Evolutionary conservation across 106 monocot species (phyloP), one percentile per base, ranked within the genome.

Genomic region (Apostasia ramifera): DNA sequence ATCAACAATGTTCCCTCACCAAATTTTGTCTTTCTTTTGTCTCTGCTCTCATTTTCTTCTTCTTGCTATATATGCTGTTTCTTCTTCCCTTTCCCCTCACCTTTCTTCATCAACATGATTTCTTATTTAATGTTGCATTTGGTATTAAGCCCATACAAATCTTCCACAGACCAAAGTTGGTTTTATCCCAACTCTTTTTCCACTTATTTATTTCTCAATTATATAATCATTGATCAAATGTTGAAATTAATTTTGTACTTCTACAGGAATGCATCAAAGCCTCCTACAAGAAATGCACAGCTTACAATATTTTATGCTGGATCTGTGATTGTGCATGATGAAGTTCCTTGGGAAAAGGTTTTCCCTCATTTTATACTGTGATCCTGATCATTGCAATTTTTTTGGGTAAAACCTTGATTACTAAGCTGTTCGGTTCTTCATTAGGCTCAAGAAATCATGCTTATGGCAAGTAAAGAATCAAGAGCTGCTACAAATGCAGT

Each of bases 291-390:
- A 14, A 47, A 81, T 1, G 57, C 80, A 47, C 88, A 93, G 61
- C 61, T 93, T 44, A 93, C 93, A 2, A 84, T 93, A 63, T 93
- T 93, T 57, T 93, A 89, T 53, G 81, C 48, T 2, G 93, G 93
- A 44, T 52, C 76, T 10, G 83, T 93, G 67, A 79, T 77, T 71
- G 88, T 88, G 1, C 85, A 76, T 64, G 81, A 93, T 61, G 78
- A 93, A 59, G 77, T 93, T 44, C 79, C 86, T 15, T 52, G 78
- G 58, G 93, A 93, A 5, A 93, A 93, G 93, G 93, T 93, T 79
- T 44, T 45, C 0, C 14, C 6, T 63, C 44, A 11, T 59, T 47
- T 58, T 12, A 49, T 39, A 26, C 40, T 45, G 54, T 46, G 4
- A 10, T 47, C 4, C 44, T 52, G 39, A 45, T 67, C 40, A 42